Evolutionary conservation across 495 filamentous ascomycete species (phyloP).

Genomic region (Tirmania nivea): DNA sequence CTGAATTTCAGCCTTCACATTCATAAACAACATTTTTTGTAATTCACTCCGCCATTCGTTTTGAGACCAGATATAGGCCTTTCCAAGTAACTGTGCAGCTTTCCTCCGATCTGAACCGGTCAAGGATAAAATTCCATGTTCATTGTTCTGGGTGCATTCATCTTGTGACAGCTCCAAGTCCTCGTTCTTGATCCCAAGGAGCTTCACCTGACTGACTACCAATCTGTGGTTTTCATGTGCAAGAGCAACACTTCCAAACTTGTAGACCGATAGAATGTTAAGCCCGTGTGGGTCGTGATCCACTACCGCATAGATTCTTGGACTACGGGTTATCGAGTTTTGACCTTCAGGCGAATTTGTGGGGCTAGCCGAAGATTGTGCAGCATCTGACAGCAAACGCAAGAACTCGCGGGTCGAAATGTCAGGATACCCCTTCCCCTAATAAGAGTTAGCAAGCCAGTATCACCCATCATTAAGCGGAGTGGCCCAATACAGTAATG

Average conservation of each 20-base stretch:
- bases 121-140: conserved; percentile 27
- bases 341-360: conserved; percentile 14
- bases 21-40: conserved; percentile 70
- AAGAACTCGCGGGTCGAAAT: conserved; percentile 56
- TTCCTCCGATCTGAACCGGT: conserved; percentile 45
- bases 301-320: conserved; percentile 38
- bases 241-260: conserved; percentile 53
- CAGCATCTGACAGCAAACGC: conserved; percentile 20
- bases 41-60: conserved; percentile 31
- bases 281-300: conserved; percentile 82
- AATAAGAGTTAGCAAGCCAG: neutral
- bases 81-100: conserved; percentile 41
- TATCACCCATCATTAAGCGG: neutral
- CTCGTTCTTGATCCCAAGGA: conserved; percentile 49
- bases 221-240: conserved; percentile 44
- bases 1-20: conserved; percentile 80
- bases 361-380: conserved; percentile 12
- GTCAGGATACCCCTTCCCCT: conserved; percentile 62
- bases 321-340: neutral
- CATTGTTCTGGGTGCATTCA: conserved; percentile 6
- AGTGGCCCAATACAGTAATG: neutral
- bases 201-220: conserved; percentile 36
- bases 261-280: conserved; percentile 69
- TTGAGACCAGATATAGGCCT: conserved; percentile 27
- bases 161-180: conserved; percentile 28